Base-by-base conservation (phyloP, 257 asterid genomes). In the Solanum raphanifolium region DNA sequence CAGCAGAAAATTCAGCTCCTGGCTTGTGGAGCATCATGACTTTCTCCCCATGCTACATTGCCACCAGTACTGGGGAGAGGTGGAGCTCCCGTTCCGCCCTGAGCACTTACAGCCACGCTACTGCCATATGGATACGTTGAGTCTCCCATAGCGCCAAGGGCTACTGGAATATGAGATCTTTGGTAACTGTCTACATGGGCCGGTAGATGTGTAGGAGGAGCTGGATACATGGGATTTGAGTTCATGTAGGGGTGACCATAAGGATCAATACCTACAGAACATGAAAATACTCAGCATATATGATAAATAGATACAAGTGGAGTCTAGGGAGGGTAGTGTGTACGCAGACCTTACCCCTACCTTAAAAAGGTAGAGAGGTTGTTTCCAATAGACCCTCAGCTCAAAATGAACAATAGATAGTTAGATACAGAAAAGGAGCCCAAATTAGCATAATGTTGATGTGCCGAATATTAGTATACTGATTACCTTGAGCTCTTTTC, bases 401-500 rank as follows among this genome's bases (percentile, higher is more conserved):
- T 65, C 72, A 65, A 65, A 65, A 65, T 25, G 18, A 36, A 86
- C 21, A 4, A 43, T 43, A 79, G 66, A 43, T n/a, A 78, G 62
- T 52, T 15, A 52, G 62, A 52, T 52, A 52, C 60, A 43, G n/a
- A 8, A 81, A 35, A 83, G 86, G 41, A 86, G 52, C 25, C 65
- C 13, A 82, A 87, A 52, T 29, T 25, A 79, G 25, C 38, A 79
- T 41, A 79, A 65, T 29, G 21, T 15, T 78, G 58, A 39, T 39
- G 84, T 39, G 62, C 36, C 35, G 1, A 39, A 76, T n/a, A 79
- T 52, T 79, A 81, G 66, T 32, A 34, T 85, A 83, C 79, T 15
- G 84, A 52, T 89, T 94, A 95, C 99, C 96, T 4, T 55, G 89
- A 87, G 93, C 95, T 87, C 93, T 91, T 87, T 87, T 90, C 93